Base-by-base conservation (phyloP, 805 yeast genomes). In the Pichia exigua region DNA sequence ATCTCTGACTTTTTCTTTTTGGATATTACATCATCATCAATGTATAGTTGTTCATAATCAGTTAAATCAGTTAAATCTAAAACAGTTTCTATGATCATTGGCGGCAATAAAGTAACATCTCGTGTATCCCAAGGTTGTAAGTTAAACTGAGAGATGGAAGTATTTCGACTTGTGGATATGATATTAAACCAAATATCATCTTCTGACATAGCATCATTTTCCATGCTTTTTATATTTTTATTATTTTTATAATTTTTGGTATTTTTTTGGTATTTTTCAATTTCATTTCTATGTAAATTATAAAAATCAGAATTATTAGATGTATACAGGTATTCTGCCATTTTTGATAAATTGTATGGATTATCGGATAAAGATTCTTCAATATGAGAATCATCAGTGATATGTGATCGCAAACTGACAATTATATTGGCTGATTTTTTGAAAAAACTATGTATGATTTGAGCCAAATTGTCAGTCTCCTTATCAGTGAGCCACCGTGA, bases 61-160 rank as follows among this genome's bases (percentile, higher is more conserved):
- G 54, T 52, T 44, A 66, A 49, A 2, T 58, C 59, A n/a, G 66
- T 28, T 27, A 66, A 45, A 49, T 66, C 70, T 39, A 67, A 52
- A 26, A 76, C 86, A 0, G 94, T 83, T 65, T 94, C 99, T 26
- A 94, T 75, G 17, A 94, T 87, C 65, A 94, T 73, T 1, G 97
- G 96, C 1, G 95, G 88, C 17, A 83, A 65, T n/a, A 60, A 53
- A 4, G 72, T 54, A 4, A 76, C 53, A 54, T 78, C 81, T 35
- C 55, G 57, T 21, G 55, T 55, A 50, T 74, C 75, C 96, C 96
- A 88, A 4, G 73, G 68, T 66, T 38, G 40, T 26, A 44, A 35
- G 7, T 35, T 20, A 35, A 35, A 59, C 56, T 48, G 70, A 69
- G 40, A 58, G 26, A 30, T 21, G 0, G 39, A 24, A n/a, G 18